Base-by-base conservation (phyloP, 75 land plant genomes). In the Ceratopteris richardii region DNA sequence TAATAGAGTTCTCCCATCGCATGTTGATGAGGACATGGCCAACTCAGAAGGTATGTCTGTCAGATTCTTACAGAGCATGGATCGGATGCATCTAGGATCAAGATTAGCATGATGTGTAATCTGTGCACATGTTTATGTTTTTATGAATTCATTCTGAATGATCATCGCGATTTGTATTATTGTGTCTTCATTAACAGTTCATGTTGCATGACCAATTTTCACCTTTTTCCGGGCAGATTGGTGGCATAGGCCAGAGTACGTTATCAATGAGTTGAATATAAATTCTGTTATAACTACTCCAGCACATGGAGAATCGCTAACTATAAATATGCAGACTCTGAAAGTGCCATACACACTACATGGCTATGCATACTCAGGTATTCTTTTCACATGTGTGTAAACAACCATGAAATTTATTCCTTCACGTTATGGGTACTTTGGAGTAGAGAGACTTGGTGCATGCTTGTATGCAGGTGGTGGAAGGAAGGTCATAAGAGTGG, bases 331-430 rank as follows among this genome's bases (percentile, higher is more conserved):
- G 50, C 50, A 46, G 14, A 85, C 85, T 62, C 66, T 73, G 2
- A 87, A 93, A 65, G 62, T 65, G 69, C 83, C 79, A 0, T 93
- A 83, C 68, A 82, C 71, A 7, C 54, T 93, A 41, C 73, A 64
- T 43, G 98, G 98, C 30, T 93, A 93, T 46, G 84, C 98, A 14
- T 93, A 93, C 60, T 82, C 96, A 7, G 98, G 98, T 93, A 62
- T n/a, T n/a, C n/a, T n/a, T n/a, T n/a, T n/a, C n/a, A n/a, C n/a
- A n/a, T n/a, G n/a, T n/a, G n/a, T n/a, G n/a, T n/a, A n/a, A n/a
- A n/a, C n/a, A n/a, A n/a, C n/a, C n/a, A n/a, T n/a, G n/a, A n/a
- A n/a, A n/a, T n/a, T n/a, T n/a, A n/a, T n/a, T n/a, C n/a, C n/a
- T n/a, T n/a, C n/a, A n/a, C n/a, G n/a, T n/a, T n/a, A n/a, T n/a